Conservation (phyloP, 352 stramenopile species). For the Globisporangium uncinulatum region DNA sequence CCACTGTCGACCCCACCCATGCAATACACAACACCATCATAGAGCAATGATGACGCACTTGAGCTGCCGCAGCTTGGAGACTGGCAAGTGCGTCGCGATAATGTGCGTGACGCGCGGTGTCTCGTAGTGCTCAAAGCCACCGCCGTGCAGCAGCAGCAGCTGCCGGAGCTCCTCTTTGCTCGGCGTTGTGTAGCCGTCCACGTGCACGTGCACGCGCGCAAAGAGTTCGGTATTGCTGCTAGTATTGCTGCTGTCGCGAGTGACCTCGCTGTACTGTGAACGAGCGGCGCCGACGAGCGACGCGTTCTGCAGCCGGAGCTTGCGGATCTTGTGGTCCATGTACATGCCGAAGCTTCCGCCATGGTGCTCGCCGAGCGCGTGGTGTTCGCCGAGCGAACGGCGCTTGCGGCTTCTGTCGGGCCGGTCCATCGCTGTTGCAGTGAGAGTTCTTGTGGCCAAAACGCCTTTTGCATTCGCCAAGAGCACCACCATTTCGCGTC, state of each 20-base stretch:
- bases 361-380: slow-evolving; percentile 77
- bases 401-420: neutral
- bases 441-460: neutral
- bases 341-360: slow-evolving; percentile 85
- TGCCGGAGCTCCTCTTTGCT: slow-evolving; percentile 82
- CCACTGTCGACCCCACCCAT: neutral
- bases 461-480: too few relatives aligned
- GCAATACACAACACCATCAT: neutral
- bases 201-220: slow-evolving; percentile 67
- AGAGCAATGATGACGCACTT: slow-evolving; percentile 26
- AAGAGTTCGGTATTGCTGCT: slow-evolving; percentile 35
- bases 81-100: slow-evolving; percentile 77
- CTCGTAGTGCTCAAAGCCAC: slow-evolving; percentile 87
- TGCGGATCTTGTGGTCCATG: slow-evolving; percentile 91
- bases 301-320: slow-evolving; percentile 73
- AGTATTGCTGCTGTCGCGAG: neutral
- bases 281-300: slow-evolving; percentile 13
- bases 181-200: slow-evolving; percentile 86
- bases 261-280: neutral
- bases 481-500: too few relatives aligned
- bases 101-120: slow-evolving; percentile 84
- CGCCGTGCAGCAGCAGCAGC: slow-evolving; percentile 73
- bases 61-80: slow-evolving; percentile 83
- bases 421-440: neutral
- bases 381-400: slow-evolving; percentile 52